A percentile compares a stretch with the other conserved stretches of the same genome.
Conservation (phyloP, 139 green algal species). For the Haematococcus lacustris region DNA sequence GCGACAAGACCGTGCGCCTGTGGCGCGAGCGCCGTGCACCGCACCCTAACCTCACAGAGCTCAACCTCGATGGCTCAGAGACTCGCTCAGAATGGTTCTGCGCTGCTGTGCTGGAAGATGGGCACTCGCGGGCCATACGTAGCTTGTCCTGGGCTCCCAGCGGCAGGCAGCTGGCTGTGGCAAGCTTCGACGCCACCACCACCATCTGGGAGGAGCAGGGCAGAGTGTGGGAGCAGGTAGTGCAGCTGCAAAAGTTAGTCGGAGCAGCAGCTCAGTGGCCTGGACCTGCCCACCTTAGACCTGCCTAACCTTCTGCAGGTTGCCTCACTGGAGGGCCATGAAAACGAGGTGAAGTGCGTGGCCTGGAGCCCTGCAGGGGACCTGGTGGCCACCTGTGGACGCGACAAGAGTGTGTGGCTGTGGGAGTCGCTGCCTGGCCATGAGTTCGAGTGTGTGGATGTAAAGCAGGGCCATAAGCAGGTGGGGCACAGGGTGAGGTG, state of each 20-base stretch:
- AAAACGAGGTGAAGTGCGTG: slow-evolving; percentile 91
- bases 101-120: slow-evolving; percentile 69
- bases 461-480: slow-evolving; percentile 81
- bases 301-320: slow-evolving; percentile 32
- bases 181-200: slow-evolving; percentile 82
- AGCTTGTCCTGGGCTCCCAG: slow-evolving; percentile 71
- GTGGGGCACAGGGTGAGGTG: too few relatives aligned
- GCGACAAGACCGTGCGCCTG: slow-evolving; percentile 84
- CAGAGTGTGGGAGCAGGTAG: slow-evolving; percentile 67
- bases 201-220: slow-evolving; percentile 70
- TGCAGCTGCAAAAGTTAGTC: not conserved
- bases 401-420: slow-evolving; percentile 89
- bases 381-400: slow-evolving; percentile 84
- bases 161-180: slow-evolving; percentile 68
- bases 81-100: slow-evolving; percentile 43
- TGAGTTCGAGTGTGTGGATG: slow-evolving; percentile 93
- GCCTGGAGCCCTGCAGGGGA: slow-evolving; percentile 74
- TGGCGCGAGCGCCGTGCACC: slow-evolving; percentile 40
- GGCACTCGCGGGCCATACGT: slow-evolving; percentile 73
- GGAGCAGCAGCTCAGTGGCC: not conserved
- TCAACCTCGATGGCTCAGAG: too few relatives aligned
- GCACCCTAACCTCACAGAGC: not conserved
- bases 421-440: slow-evolving; percentile 78
- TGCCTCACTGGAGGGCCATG: slow-evolving; percentile 82
- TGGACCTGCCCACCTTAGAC: not conserved